Conservation (phyloP, 2,329 filamentous ascomycete genomes). For the Verticillium dahliae region DNA sequence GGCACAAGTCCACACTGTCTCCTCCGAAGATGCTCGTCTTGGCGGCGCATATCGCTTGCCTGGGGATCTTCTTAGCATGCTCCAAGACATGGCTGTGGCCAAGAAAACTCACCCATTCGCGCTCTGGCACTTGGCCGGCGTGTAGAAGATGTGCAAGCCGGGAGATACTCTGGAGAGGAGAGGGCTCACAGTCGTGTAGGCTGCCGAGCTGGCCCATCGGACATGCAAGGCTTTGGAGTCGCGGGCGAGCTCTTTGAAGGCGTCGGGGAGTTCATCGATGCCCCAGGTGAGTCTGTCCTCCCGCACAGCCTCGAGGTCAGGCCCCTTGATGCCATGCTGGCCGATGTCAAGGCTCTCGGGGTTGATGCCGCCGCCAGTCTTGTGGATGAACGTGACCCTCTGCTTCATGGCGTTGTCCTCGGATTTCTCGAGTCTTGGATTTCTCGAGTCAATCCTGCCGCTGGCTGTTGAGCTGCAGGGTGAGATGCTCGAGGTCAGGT, state of each 20-base stretch:
- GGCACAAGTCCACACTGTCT: background rate
- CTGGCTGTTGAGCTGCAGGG: background rate
- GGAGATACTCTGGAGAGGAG: constrained; percentile 70
- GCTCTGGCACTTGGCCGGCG: constrained; percentile 34
- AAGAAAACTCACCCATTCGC: background rate
- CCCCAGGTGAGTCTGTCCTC: constrained; percentile 74
- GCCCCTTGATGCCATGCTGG: constrained; percentile 46
- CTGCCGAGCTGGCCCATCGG: constrained; percentile 61
- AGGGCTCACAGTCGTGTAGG: constrained; percentile 58
- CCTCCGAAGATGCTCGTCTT: background rate
- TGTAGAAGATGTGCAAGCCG: constrained; percentile 76
- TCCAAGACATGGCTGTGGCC: background rate
- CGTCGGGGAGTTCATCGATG: constrained; percentile 65
- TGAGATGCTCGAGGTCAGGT: background rate
- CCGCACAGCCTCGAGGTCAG: constrained; percentile 57
- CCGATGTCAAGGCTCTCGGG: constrained; percentile 56
- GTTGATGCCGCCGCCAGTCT: constrained; percentile 56
- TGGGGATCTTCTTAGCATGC: background rate
- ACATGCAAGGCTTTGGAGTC: constrained; percentile 68
- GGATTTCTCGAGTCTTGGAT: too few species aligned
- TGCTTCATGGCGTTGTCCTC: constrained; percentile 53
- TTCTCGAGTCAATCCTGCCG: background rate
- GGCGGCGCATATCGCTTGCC: background rate
- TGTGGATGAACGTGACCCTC: constrained; percentile 72
- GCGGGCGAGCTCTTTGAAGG: constrained; percentile 56